Evolutionary conservation across 1,284 basidiomycete genomes (phyloP), one percentile per base, ranked within the genome.

Genomic region (Malassezia brasiliensis): DNA sequence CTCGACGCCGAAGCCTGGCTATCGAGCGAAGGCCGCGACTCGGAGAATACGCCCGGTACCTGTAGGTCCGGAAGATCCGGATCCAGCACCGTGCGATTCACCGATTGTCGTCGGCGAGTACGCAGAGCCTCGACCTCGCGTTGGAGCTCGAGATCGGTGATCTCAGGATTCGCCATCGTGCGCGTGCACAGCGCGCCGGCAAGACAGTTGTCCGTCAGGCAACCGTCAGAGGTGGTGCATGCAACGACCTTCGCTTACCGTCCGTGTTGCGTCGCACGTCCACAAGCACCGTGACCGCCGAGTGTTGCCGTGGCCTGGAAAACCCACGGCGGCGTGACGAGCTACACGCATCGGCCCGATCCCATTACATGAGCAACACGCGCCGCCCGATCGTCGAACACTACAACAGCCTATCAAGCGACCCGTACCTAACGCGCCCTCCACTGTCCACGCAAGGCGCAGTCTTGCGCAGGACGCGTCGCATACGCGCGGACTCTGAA

Each of bases 61-160:
- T 46, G 67, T 9, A 69, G 48, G 28, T 69, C 66, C 6, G 72
- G 70, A 19, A 74, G 64, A 52, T 74, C 72, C 0, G 70, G 70
- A 49, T 74, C 72, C 37, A 72, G 55, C n/a, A 69, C 52, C 22
- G 66, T 63, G 25, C 67, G 58, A 28, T 71, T 69, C 49, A 68
- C 66, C 1, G 70, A 72, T 20, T 64, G 62, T 30, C 72, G 58
- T 36, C 72, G 62, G 54, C 69, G 68, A 11, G 67, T 64, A 35
- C 70, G 70, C 52, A 74, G 67, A 41, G 65, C 68, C 48, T 70
- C 68, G 9, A 74, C 70, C 50, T 74, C 72, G 36, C 70, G 63
- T 22, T 65, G 59, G 25, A 74, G 60, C 56, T 74, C 72, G 34
- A 46, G 38, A n/a, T 56, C 53, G 19, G 20, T 56, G 6, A 51